These are phyloP conservation scores for Dictyostelium firmibasis DNA, from an alignment of 78 protist species.

Conservation along the genomic window DNA sequence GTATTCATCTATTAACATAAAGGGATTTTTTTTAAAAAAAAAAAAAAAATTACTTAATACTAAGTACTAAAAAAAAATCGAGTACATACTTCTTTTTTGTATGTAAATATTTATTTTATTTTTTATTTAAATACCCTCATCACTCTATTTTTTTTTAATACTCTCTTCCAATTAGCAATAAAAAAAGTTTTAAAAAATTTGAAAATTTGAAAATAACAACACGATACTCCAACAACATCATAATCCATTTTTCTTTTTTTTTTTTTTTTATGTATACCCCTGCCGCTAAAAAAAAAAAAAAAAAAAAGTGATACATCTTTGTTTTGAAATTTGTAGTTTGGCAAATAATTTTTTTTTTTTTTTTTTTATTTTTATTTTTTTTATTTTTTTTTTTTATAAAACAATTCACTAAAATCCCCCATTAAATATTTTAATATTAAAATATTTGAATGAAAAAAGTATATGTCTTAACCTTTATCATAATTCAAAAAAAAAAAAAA, in stretches of 20 bases:
- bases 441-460: not conserved
- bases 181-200: not conserved
- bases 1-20: not conserved
- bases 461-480: not conserved
- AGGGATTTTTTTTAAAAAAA: not conserved
- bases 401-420: not conserved
- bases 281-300: no score
- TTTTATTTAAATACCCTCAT: not conserved
- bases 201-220: not conserved
- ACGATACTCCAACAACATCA: not conserved
- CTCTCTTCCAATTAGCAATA: not conserved
- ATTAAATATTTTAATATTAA: no score
- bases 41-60: not conserved
- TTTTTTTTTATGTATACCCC: not conserved
- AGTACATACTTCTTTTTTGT: not conserved
- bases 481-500: no score
- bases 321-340: not conserved
- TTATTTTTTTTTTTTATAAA: no score
- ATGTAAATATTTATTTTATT: no score
- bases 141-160: not conserved
- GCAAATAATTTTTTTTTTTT: not conserved
- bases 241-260: not conserved
- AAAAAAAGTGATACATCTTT: not conserved
- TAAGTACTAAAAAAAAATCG: not conserved
- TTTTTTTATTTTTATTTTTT: no score